A percentile compares a stretch with the other conserved stretches of the same genome.
Conservation (phyloP, 2,329 filamentous ascomycete species). For the Myriangium duriaei region DNA sequence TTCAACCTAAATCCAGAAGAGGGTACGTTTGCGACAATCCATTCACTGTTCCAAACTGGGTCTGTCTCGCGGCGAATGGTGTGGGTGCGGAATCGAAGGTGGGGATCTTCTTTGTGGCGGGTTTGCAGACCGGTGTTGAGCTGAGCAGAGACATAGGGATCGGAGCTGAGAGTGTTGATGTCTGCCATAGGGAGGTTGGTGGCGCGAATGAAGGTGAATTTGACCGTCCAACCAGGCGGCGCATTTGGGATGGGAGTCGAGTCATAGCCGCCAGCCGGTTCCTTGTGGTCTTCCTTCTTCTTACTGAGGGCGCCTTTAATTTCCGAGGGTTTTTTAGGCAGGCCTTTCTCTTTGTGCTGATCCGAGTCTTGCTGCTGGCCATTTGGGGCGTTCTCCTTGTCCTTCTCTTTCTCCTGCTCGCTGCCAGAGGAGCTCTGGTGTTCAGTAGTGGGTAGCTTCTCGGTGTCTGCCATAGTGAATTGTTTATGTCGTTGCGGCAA, state of each 20-base stretch:
- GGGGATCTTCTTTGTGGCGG: constrained; percentile 76
- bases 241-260: constrained; percentile 61
- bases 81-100: constrained; percentile 58
- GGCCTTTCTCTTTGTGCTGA: not conserved
- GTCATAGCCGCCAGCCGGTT: constrained; percentile 69
- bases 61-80: constrained; percentile 61
- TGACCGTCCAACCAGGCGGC: constrained; percentile 69
- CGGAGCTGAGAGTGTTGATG: constrained; percentile 61
- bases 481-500: no score
- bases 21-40: constrained; percentile 81
- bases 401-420: no score
- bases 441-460: not conserved
- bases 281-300: constrained; percentile 18
- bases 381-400: no score
- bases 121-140: constrained; percentile 57
- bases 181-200: constrained; percentile 73
- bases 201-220: constrained; percentile 72
- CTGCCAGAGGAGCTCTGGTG: not conserved
- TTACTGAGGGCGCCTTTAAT: no score
- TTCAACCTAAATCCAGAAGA: constrained; percentile 71
- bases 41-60: constrained; percentile 72
- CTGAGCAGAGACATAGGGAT: constrained; percentile 72
- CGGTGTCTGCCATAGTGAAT: not conserved
- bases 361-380: no score
- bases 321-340: not conserved